These are phyloP conservation scores for Leccinellum albellum DNA, from an alignment of 768 basidiomycete genomes.

Conservation along the genomic window DNA sequence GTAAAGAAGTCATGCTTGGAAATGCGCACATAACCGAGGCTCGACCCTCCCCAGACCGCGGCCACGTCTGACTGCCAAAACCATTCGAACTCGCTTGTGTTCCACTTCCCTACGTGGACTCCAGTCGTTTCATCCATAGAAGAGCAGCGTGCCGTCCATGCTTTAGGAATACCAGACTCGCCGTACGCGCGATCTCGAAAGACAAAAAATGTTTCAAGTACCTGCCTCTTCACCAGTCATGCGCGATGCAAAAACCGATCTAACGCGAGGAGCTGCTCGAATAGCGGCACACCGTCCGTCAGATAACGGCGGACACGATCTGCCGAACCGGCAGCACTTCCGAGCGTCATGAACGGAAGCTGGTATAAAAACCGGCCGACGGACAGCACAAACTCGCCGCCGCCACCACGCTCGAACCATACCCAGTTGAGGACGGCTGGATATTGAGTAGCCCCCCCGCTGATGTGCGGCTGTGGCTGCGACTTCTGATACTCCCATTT, in stretches of 20 bases:
- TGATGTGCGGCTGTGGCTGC: background rate
- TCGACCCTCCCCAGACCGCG: conserved; percentile 13
- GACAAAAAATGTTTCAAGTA: conserved; percentile 45
- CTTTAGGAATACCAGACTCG: conserved; percentile 6
- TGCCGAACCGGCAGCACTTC: background rate
- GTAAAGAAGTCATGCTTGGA: background rate
- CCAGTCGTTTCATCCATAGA: conserved; percentile 21
- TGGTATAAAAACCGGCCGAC: conserved; percentile 42
- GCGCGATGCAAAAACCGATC: conserved; percentile 47
- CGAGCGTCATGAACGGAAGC: conserved; percentile 48
- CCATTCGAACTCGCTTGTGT: background rate
- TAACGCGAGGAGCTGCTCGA: conserved; percentile 39
- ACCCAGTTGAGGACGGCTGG: conserved; percentile 44
- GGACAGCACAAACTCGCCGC: conserved; percentile 38
- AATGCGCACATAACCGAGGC: conserved; percentile 28
- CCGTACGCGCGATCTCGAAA: conserved; percentile 34
- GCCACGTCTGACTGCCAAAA: conserved; percentile 6
- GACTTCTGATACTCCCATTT: conserved; percentile 51
- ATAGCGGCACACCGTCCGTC: conserved; percentile 33
- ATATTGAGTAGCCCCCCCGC: background rate
- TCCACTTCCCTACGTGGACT: too few species aligned
- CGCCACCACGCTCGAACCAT: conserved; percentile 47
- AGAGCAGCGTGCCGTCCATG: conserved; percentile 13
- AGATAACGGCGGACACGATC: background rate
- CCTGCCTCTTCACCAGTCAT: conserved; percentile 35